Evolutionary conservation across 371 early-diverging fungal species (phyloP), one percentile per base, ranked within the genome.

Genomic region (Rhizopus microsporus): DNA sequence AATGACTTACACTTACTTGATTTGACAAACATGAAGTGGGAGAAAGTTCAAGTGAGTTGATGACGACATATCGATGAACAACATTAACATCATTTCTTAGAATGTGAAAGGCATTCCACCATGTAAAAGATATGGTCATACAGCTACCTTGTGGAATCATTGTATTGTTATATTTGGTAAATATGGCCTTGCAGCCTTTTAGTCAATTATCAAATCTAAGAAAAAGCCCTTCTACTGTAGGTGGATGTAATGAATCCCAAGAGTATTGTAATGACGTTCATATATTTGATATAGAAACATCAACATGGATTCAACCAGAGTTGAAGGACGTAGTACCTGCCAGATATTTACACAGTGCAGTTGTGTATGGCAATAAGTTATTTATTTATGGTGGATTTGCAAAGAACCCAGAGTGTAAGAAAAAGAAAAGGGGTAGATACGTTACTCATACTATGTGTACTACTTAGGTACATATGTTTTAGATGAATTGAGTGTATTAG

Each of bases 351-450:
- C 87, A 87, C 56, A 78, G 81, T 33, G 82, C 87, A 23, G 74
- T 78, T 7, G 84, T 85, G 42, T 79, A 80, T 68, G 66, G 81
- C 51, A 74, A 83, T 60, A 83, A 77, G 62, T 69, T 87, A 57
- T 85, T 81, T 63, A 67, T 87, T 46, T 87, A 83, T 53, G 87
- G 87, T 33, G 87, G 87, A 38, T 77, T 85, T 52, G 79, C 82
- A 37, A 78, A 78, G 56, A 77, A 74, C 50, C 65, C 83, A 54
- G 82, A 84, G 40, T 78, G 84, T 77, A 78, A 64, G 71, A n/a
- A 57, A 42, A 7, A 50, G 8, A 23, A 54, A 48, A 54, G 12
- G 13, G 16, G 30, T 51, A 13, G 13, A 31, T 30, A 29, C 15
- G 8, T 16, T 40, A 15, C 10, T 13, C 7, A 33, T 35, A 42